These are phyloP conservation scores for Nicotiana attenuata DNA, from an alignment of 257 asterid species.

Conservation along the genomic window DNA sequence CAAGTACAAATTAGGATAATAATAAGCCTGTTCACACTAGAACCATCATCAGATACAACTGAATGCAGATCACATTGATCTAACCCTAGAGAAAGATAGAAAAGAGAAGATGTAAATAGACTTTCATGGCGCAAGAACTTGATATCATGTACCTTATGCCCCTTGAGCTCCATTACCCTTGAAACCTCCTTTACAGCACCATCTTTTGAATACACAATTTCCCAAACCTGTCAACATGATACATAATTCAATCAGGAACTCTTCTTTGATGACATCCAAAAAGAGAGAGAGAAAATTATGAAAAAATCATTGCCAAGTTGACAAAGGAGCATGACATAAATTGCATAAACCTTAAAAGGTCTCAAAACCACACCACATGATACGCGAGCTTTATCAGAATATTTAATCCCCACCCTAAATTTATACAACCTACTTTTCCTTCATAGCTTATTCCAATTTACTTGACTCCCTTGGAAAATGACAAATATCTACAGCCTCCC, in stretches of 20 bases:
- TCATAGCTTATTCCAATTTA: background rate
- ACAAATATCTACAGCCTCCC: background rate
- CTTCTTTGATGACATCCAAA: background rate
- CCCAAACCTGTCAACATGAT: constrained; percentile 69
- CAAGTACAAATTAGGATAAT: background rate
- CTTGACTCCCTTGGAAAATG: background rate
- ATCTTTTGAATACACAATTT: constrained; percentile 84
- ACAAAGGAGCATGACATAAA: background rate
- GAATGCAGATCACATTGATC: background rate
- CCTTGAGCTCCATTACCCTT: constrained; percentile 93
- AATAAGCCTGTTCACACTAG: background rate
- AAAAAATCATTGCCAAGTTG: background rate
- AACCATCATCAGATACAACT: background rate
- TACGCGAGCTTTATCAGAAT: background rate
- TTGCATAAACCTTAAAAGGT: background rate
- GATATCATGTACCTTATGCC: constrained; percentile 75
- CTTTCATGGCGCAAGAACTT: background rate
- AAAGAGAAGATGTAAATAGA: background rate
- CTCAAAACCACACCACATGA: background rate
- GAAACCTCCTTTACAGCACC: constrained; percentile 88
- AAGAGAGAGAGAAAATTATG: background rate
- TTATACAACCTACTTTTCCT: background rate
- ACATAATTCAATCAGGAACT: background rate
- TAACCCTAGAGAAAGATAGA: background rate
- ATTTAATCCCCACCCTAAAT: background rate